Conservation (phyloP, 495 filamentous ascomycete genomes). For the Aspergillus asperescens region DNA sequence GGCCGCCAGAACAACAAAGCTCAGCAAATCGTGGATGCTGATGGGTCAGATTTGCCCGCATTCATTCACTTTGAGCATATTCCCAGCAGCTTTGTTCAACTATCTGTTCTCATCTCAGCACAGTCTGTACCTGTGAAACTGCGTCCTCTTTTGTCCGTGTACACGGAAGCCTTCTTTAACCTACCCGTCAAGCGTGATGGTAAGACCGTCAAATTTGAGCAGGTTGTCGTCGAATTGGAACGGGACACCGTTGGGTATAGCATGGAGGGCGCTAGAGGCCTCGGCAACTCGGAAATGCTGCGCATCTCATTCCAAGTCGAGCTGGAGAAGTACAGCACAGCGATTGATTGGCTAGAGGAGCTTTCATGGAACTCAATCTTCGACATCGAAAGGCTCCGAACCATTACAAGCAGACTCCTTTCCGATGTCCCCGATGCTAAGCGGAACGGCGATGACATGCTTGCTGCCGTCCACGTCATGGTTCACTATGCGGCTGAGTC, state of each 20-base stretch:
- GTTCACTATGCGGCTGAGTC: constrained; percentile 70
- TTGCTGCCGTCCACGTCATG: constrained; percentile 69
- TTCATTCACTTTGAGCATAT: constrained; percentile 98
- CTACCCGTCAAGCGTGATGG: constrained; percentile 78
- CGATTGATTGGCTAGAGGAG: constrained; percentile 80
- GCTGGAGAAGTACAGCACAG: constrained; percentile 74
- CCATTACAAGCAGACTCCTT: constrained; percentile 79
- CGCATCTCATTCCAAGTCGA: constrained; percentile 80
- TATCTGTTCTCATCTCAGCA: constrained; percentile 73
- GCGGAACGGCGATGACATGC: constrained; percentile 70
- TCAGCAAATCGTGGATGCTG: constrained; percentile 73
- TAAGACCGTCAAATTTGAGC: constrained; percentile 76
- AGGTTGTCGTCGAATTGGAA: constrained; percentile 84
- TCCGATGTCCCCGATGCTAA: constrained; percentile 93
- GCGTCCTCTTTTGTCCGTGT: constrained; percentile 78
- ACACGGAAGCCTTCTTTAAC: constrained; percentile 89
- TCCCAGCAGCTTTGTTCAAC: constrained; percentile 79
- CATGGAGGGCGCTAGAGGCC: constrained; percentile 56
- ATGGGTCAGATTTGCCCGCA: constrained; percentile 59
- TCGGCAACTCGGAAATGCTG: constrained; percentile 76
- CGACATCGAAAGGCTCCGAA: constrained; percentile 71
- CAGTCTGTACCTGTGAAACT: constrained; percentile 63
- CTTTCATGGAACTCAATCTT: constrained; percentile 85
- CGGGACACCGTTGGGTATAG: constrained; percentile 81
- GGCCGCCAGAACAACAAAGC: constrained; percentile 60